Evolutionary conservation across 352 stramenopile species (phyloP), one percentile per base, ranked within the genome.

Genomic region (Phytophthora boehmeriae): DNA sequence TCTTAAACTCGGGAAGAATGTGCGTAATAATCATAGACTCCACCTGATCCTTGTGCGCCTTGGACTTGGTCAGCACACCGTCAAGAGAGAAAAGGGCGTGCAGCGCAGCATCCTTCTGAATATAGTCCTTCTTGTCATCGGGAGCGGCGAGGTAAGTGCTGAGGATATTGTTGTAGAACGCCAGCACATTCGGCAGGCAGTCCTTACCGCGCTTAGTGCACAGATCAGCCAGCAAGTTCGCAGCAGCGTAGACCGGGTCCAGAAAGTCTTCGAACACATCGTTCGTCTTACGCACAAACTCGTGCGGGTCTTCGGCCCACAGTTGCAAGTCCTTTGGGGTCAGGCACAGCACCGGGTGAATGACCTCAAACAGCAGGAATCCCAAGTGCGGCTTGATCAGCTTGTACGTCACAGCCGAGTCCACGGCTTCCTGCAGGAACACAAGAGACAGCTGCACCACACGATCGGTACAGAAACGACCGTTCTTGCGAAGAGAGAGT

Each of bases 251-350:
- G 23, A 96, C 83, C 0, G 97, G 96, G 71, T 98, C 95, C 35
- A 98, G 84, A 73, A 98, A 99, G 66, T 99, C 97, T 42, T 98
- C 93, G 59, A 99, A 88, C n/a, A 98, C 95, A 70, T 98, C 96
- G 80, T 98, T 98, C 28, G 96, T 95, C 76, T 98, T 97, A 71
- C 97, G 93, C 22, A 99, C 94, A 80, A 99, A 99, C 76, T 99
- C 97, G 60, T 98, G 91, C 44, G 96, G 97, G 73, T 99, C 96
- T 32, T 98, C 96, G 22, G 95, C 89, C 88, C 98, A 99, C 55
- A 97, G 80, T 49, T 97, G 77, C 59, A 99, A 73, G 63, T 99
- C 96, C 51, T 97, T 95, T 6, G 92, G 78, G 8, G 84, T 98
- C 16, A 99, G 71, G 64, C 95, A 98, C 48, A 99, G 88, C 45